Evolutionary conservation across 1,139 yeast genomes (phyloP).

Genomic region (Kodamaea suecica): DNA sequence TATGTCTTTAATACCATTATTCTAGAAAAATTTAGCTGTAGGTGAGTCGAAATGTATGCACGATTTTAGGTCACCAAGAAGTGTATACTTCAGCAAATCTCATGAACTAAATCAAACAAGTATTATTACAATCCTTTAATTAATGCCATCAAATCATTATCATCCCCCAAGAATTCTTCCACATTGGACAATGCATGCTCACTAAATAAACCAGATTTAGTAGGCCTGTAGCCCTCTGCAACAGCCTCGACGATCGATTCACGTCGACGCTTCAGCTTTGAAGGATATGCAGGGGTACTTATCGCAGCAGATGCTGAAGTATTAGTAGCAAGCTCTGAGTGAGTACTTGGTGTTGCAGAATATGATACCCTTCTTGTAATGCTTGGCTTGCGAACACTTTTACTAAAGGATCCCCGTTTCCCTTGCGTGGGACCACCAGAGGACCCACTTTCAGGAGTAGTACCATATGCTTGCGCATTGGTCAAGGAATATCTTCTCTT

Average conservation of each 20-base stretch:
- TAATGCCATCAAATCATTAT: constrained; percentile 45
- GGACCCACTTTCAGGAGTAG: constrained; percentile 3
- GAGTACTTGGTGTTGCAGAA: constrained; percentile 9
- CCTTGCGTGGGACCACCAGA: constrained; percentile 3
- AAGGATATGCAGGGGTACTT: constrained; percentile 13
- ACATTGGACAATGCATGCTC: constrained; percentile 70
- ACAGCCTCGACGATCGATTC: constrained; percentile 71
- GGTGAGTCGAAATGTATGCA: too few relatives aligned
- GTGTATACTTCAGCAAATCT: too few relatives aligned
- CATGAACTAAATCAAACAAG: neutral
- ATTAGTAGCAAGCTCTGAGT: constrained; percentile 10
- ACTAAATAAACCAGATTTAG: constrained; percentile 71
- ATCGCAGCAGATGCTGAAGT: too few relatives aligned
- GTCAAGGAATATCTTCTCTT: constrained; percentile 17
- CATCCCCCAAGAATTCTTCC: constrained; percentile 56
- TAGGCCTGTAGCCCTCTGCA: constrained; percentile 69
- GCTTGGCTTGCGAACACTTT: constrained; percentile 10
- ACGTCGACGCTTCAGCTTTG: constrained; percentile 43
- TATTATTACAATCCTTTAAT: constrained; percentile 35
- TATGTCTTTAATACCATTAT: too few relatives aligned
- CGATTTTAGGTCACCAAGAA: too few relatives aligned
- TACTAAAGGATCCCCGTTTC: constrained; percentile 10
- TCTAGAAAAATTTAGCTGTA: too few relatives aligned
- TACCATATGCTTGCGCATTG: constrained; percentile 10
- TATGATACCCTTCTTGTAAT: constrained; percentile 6